Conservation (phyloP, 78 protist species). For the Speleostelium caveatum region DNA sequence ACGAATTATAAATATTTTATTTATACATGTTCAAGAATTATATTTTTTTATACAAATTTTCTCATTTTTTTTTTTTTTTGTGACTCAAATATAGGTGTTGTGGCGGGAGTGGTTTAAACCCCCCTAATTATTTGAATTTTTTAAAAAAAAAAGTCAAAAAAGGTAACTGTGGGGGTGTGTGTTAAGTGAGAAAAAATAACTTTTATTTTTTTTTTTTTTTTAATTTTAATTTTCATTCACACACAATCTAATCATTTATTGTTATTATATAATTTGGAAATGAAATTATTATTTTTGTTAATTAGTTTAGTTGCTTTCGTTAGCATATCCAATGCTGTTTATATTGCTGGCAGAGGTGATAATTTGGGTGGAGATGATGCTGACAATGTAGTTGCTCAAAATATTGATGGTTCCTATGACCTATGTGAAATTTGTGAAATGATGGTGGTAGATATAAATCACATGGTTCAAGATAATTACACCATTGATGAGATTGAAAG, state of each 20-base stretch:
- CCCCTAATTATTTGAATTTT: background rate
- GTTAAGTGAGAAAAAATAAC: no score
- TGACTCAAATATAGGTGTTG: background rate
- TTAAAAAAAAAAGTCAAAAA: no score
- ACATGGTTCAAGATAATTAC: background rate
- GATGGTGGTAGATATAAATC: conserved; percentile 1
- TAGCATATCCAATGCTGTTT: background rate
- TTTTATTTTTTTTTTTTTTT: no score
- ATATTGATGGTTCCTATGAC: background rate
- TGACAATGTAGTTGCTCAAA: background rate
- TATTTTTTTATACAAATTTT: no score
- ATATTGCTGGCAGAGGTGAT: background rate
- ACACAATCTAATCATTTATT: no score
- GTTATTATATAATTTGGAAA: no score
- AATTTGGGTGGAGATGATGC: background rate
- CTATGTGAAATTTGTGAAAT: conserved; percentile 23
- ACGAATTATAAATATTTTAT: background rate
- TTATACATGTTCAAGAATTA: no score
- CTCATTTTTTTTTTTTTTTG: background rate
- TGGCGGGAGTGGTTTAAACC: background rate
- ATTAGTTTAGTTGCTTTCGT: background rate
- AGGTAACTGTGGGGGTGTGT: no score
- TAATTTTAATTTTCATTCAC: no score
- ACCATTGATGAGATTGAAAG: background rate
- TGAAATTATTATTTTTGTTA: background rate